phyloP scores from a whole-genome alignment of 768 basidiomycete genomes.

The Asterophora parasitica region DNA sequence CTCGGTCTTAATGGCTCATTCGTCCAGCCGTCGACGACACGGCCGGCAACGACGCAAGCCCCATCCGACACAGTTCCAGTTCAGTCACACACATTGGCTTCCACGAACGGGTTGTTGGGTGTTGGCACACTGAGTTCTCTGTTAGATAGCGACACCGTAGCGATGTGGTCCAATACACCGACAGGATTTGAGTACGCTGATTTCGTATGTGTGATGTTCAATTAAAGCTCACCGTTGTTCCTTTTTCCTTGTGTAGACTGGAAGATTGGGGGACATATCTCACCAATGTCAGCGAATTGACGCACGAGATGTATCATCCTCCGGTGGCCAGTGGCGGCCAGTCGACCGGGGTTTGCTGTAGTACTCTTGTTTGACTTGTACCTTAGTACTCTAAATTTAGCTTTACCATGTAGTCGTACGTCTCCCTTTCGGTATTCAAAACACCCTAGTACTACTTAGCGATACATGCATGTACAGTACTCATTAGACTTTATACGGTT shows the following conservation, averaged over 20 bases:
- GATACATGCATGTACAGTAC: no score
- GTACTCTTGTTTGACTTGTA: no score
- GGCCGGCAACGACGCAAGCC: not conserved
- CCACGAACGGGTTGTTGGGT: not conserved
- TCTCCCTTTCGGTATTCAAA: no score
- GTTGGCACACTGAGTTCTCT: slow-evolving; percentile 13
- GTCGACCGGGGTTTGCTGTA: no score
- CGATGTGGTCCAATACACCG: slow-evolving; percentile 70
- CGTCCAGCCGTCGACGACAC: not conserved
- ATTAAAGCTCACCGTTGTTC: not conserved
- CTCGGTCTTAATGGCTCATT: slow-evolving; percentile 6
- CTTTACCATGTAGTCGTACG: no score
- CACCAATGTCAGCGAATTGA: slow-evolving; percentile 35
- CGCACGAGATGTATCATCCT: slow-evolving; percentile 20
- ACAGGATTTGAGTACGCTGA: slow-evolving; percentile 56
- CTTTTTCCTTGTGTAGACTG: slow-evolving; percentile 24
- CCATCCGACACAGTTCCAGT: not conserved
- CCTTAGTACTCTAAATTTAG: no score
- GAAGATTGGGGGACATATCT: slow-evolving; percentile 45
- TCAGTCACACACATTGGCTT: not conserved
- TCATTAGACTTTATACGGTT: no score
- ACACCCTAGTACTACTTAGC: no score
- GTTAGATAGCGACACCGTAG: slow-evolving; percentile 47
- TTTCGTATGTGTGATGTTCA: not conserved
- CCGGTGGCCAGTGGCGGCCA: not conserved